Evolutionary conservation across 257 asterid genomes (phyloP), one percentile per base, ranked within the genome.

Genomic region (Solanum lignicaule): DNA sequence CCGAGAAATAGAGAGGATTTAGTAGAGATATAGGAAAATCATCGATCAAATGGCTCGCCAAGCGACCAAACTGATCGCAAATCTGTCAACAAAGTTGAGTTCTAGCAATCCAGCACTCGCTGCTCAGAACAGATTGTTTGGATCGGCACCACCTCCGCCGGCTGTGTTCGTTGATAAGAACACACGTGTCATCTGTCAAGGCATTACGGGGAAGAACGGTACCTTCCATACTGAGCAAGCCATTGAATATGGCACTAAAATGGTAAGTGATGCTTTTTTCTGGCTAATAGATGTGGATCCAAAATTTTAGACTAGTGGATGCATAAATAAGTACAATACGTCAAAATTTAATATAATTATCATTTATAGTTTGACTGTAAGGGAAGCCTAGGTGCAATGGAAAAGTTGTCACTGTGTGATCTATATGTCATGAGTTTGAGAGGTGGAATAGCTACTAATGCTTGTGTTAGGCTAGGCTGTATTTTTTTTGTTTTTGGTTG

Each of bases 211-310:
- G 1, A 96, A 96, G 90, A 96, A 94, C 86, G 99, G 99, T 62
- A 95, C 98, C 35, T 95, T 96, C 75, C 99, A 96, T 89, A 94
- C 99, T 1, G 99, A 96, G 84, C 98, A 94, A 82, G 99, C 99
- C 85, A 95, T 96, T 36, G 98, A 96, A 68, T 96, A 96, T 91
- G 99, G 98, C 65, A 96, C 98, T 36, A 96, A 95, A 87, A 96
- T 96, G 99, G 98, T 96, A 89, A 36, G 83, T 75, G 32, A 39
- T 21, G 6, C 7, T n/a, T 72, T 58, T 29, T 72, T 18, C 43
- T 33, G 1, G 39, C 0, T 38, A 12, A 13, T 5, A 78, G 8
- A n/a, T 12, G 23, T 78, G 62, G 84, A 78, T 78, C 84, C 35
- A 7, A 14, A 41, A 78, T 25, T n/a, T 41, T 78, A 41, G 62